phyloP scores from a whole-genome alignment of 2,329 filamentous ascomycete genomes.

The Hymenoscyphus albidus region DNA sequence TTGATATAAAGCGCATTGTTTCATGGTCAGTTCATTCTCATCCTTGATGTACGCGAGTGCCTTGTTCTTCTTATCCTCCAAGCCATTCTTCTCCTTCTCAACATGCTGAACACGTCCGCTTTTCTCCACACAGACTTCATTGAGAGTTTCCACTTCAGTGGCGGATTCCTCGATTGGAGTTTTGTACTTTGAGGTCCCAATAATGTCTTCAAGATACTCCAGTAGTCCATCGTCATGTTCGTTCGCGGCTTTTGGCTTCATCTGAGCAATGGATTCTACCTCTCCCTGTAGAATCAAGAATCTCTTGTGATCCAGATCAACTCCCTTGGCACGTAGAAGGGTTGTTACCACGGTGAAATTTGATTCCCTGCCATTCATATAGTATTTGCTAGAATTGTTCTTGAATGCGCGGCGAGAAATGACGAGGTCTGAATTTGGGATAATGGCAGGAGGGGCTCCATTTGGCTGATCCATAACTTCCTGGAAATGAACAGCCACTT shows the following conservation, averaged over 20 bases:
- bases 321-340: constrained; percentile 78
- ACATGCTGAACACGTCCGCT: constrained; percentile 93
- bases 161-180: constrained; percentile 92
- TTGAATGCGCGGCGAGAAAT: constrained; percentile 93
- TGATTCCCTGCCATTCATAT: constrained; percentile 85
- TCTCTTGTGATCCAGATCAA: constrained; percentile 96
- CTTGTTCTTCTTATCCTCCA: constrained; percentile 96
- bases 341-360: constrained; percentile 91
- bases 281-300: constrained; percentile 97
- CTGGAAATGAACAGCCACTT: constrained; percentile 94
- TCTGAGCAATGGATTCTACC: constrained; percentile 97
- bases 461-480: constrained; percentile 87
- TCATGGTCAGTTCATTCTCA: constrained; percentile 86
- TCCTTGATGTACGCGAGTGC: constrained; percentile 84
- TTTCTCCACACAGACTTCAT: constrained; percentile 94
- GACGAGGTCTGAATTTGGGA: constrained; percentile 79
- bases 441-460: constrained; percentile 68
- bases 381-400: constrained; percentile 98
- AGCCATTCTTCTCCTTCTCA: constrained; percentile 88
- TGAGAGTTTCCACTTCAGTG: constrained; percentile 82
- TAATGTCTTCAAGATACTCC: constrained; percentile 97
- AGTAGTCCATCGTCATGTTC: constrained; percentile 95
- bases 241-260: constrained; percentile 93
- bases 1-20: constrained; percentile 90
- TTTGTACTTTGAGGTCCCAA: constrained; percentile 98